Conservation (phyloP, 495 filamentous ascomycete species). For the Echria macrotheca region DNA sequence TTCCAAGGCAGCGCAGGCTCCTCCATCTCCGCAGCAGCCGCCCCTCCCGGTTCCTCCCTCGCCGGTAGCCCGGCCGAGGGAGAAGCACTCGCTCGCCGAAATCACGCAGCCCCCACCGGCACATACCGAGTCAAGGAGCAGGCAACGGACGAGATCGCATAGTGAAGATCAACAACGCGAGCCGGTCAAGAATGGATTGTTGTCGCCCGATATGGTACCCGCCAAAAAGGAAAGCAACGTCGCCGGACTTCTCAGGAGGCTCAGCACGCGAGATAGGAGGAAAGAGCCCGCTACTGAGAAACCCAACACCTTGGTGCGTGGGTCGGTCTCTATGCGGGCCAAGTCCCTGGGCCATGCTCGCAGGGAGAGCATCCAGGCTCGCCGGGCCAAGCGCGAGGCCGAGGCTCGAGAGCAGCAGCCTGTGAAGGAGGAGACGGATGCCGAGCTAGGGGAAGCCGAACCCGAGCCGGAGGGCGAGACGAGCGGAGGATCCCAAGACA, state of each 20-base stretch:
- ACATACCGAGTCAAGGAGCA: slow-evolving; percentile 80
- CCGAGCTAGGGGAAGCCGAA: slow-evolving; percentile 39
- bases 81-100: slow-evolving; percentile 51
- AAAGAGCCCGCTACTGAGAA: slow-evolving; percentile 47
- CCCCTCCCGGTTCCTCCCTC: slow-evolving; percentile 21
- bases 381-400: slow-evolving; percentile 56
- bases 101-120: slow-evolving; percentile 79
- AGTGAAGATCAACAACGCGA: slow-evolving; percentile 89
- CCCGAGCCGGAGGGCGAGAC: slow-evolving; percentile 28
- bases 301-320: slow-evolving; percentile 34
- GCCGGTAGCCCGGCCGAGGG: slow-evolving; percentile 41
- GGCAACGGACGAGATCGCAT: slow-evolving; percentile 85
- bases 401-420: slow-evolving; percentile 28
- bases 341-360: slow-evolving; percentile 89
- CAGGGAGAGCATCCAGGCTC: slow-evolving; percentile 83
- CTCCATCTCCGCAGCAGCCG: slow-evolving; percentile 23
- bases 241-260: slow-evolving; percentile 77
- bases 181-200: slow-evolving; percentile 64
- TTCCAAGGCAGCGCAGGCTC: slow-evolving; percentile 21
- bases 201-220: slow-evolving; percentile 55
- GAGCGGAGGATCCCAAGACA: slow-evolving; percentile 47
- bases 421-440: slow-evolving; percentile 76
- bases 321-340: slow-evolving; percentile 61
- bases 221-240: slow-evolving; percentile 82
- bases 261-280: slow-evolving; percentile 75